A percentile compares a stretch with the other conserved stretches of the same genome.
phyloP scores from a whole-genome alignment of 2,329 filamentous ascomycete genomes.

The Fusarium guadeloupense region DNA sequence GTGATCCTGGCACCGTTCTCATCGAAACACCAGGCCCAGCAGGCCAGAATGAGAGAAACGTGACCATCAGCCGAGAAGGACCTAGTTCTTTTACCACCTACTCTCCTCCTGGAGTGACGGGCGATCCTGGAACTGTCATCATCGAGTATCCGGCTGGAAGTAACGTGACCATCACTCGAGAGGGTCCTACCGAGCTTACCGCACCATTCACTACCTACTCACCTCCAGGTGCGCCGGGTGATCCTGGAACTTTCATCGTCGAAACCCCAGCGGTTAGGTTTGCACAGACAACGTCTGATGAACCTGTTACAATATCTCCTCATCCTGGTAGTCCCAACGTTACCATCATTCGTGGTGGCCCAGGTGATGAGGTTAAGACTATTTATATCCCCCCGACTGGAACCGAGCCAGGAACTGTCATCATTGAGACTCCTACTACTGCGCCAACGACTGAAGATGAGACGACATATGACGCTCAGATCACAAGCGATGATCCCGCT shows the following conservation, averaged over 20 bases:
- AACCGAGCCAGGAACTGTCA: conserved; percentile 10
- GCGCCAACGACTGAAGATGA: not conserved
- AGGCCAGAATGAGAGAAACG: not conserved
- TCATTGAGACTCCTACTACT: conserved; percentile 8
- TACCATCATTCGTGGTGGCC: conserved; percentile 6
- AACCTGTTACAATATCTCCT: not conserved
- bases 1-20: conserved; percentile 26
- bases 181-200: not conserved
- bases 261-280: not conserved
- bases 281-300: not conserved
- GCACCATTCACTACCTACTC: conserved; percentile 1
- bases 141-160: not conserved
- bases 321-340: conserved; percentile 10
- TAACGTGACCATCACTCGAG: conserved; percentile 2
- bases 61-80: not conserved
- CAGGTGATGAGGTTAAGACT: conserved; percentile 3
- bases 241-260: conserved; percentile 11
- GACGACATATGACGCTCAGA: not conserved
- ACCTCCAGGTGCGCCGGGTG: not conserved
- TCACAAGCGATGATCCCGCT: not conserved
- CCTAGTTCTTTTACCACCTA: not conserved
- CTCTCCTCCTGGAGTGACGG: not conserved
- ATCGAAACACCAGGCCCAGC: conserved; percentile 18
- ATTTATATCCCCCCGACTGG: conserved; percentile 4
- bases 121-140: not conserved